Base-by-base conservation (phyloP, 495 filamentous ascomycete genomes). In the Cryomyces antarcticus region DNA sequence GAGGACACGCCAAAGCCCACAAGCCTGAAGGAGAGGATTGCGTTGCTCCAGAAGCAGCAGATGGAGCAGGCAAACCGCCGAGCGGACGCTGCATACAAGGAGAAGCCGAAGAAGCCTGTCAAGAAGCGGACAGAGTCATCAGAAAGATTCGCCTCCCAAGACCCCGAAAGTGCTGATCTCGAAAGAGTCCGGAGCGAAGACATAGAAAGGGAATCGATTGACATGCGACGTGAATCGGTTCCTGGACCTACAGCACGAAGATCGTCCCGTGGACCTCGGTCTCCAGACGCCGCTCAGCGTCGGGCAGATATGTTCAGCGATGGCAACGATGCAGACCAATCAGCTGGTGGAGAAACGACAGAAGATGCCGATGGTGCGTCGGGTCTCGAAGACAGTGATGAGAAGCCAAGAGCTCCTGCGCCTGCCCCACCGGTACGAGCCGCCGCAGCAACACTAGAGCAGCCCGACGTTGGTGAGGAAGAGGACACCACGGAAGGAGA, bases 1-100 rank as follows among this genome's bases (percentile, higher is more conserved):
- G 80, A 84, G 45, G 80, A 83, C 38, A 74, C 81, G 53, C 85
- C 86, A 2, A 89, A 93, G 60, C 83, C 86, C 11, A 80, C 81
- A 44, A 95, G 79, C 49, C 60, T 97, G 47, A 97, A 96, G 58
- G 89, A 97, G 46, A 66, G 89, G 24, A 93, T 96, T 60, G 89
- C 89, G 11, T 63, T 93, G 38, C 65, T 97, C 7, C 89, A 97
- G 57, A 88, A 83, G 55, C 87, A 96, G 54, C 89, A 96, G 55
- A 63, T 81, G 57, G 88, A 94, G 53, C 81, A 86, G 49, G 78
- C 83, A 31, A 66, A 73, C 42, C 73, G 86, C 41, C 78, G 84
- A 61, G 81, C 81, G 11, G 83, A 88, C 31, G 74, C 73, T 6
- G 67, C 67, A 10, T 77, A 82, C 38, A 88, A 93, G 59, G 83